These are phyloP conservation scores for Colletotrichum liriopes DNA, from an alignment of 2,329 filamentous ascomycete genomes.

Conservation along the genomic window DNA sequence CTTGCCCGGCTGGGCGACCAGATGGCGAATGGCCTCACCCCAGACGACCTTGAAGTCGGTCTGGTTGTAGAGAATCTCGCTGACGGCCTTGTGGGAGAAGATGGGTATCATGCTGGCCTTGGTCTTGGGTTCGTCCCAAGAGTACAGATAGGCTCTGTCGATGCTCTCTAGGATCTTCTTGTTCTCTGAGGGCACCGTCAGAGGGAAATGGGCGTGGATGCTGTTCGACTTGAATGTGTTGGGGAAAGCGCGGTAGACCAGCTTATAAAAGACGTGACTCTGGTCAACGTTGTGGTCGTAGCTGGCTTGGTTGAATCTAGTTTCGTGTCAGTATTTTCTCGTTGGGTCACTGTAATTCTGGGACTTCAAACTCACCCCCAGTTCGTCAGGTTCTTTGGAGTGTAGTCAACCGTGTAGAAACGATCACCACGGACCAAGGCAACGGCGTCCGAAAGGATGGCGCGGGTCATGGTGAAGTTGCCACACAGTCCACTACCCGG, in stretches of 20 bases:
- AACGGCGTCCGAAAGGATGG: conserved; percentile 75
- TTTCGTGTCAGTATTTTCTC: not conserved
- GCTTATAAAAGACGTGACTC: conserved; percentile 77
- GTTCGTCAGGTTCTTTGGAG: conserved; percentile 74
- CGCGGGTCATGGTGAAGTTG: conserved; percentile 63
- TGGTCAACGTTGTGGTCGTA: conserved; percentile 73
- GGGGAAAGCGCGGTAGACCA: conserved; percentile 76
- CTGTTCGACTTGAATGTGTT: conserved; percentile 74
- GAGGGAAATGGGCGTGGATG: conserved; percentile 74
- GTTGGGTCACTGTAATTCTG: no score
- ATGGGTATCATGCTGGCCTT: conserved; percentile 64
- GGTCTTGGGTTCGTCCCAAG: conserved; percentile 67
- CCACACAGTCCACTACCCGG: conserved; percentile 65
- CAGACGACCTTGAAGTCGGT: conserved; percentile 73
- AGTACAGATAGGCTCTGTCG: conserved; percentile 70
- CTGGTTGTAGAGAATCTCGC: conserved; percentile 66
- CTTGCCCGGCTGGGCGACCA: conserved; percentile 64
- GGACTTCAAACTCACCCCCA: conserved; percentile 67
- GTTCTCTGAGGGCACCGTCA: conserved; percentile 64
- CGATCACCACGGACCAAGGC: conserved; percentile 75
- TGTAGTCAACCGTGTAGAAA: conserved; percentile 75
- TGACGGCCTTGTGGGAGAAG: conserved; percentile 68
- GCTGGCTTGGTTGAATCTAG: conserved; percentile 61
- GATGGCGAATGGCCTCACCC: conserved; percentile 67
- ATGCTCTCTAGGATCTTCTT: conserved; percentile 71